Percentiles rank a stretch among this genome's conserved stretches.
Evolutionary conservation across 805 yeast species (phyloP).

Genomic region (Wickerhamomyces xylosicus): DNA sequence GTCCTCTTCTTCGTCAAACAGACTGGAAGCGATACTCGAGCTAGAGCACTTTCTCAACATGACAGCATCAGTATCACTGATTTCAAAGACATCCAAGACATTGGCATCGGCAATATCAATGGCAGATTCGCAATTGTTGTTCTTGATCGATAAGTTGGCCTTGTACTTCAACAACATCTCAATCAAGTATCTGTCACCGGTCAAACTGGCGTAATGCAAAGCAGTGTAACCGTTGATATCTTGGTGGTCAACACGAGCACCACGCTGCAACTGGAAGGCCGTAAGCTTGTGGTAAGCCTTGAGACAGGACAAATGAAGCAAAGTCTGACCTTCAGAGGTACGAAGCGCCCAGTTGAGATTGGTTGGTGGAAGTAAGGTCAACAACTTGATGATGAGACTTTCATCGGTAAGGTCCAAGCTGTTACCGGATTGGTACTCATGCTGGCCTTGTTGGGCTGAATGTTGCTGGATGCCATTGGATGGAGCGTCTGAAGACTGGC

Average conservation of each 20-base stretch:
- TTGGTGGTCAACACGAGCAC: slow-evolving; percentile 58
- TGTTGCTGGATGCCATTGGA: neutral
- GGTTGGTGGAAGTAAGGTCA: slow-evolving; percentile 53
- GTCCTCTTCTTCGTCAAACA: slow-evolving; percentile 21
- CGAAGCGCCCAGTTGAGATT: slow-evolving; percentile 75
- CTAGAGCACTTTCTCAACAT: slow-evolving; percentile 17
- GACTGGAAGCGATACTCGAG: slow-evolving; percentile 18
- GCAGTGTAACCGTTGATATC: slow-evolving; percentile 85
- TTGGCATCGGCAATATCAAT: slow-evolving; percentile 30
- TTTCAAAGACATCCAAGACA: slow-evolving; percentile 21
- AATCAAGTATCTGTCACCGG: slow-evolving; percentile 62
- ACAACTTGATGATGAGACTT: slow-evolving; percentile 33
- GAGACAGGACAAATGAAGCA: slow-evolving; percentile 77
- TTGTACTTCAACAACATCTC: slow-evolving; percentile 51
- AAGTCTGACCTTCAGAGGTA: slow-evolving; percentile 75
- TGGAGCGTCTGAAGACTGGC: slow-evolving; percentile 5
- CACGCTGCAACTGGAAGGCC: slow-evolving; percentile 50
- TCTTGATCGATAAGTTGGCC: slow-evolving; percentile 43
- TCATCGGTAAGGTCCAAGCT: slow-evolving; percentile 22
- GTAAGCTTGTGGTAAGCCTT: slow-evolving; percentile 60
- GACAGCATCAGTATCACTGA: slow-evolving; percentile 1
- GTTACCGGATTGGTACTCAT: neutral
- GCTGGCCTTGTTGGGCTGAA: slow-evolving; percentile 4
- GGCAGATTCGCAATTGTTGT: slow-evolving; percentile 39
- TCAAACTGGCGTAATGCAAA: slow-evolving; percentile 72